Conservation (phyloP, 768 basidiomycete species). For the Lentinula edodes region DNA sequence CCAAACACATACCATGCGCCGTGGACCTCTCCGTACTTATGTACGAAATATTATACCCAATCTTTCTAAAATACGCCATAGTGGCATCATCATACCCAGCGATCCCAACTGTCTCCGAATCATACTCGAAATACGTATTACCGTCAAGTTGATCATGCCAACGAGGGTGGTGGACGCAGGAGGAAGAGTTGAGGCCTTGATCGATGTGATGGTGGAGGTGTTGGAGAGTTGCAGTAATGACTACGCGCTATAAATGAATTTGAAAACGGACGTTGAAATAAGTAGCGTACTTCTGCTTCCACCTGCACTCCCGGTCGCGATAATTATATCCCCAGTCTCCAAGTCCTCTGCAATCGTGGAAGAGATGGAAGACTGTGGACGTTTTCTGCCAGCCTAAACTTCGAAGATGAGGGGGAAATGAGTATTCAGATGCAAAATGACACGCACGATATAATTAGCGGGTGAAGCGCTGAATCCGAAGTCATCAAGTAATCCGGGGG, state of each 20-base stretch:
- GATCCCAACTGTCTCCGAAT: constrained; percentile 9
- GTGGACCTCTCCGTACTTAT: constrained; percentile 8
- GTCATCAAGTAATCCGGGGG: constrained; percentile 18
- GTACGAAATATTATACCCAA: constrained; percentile 12
- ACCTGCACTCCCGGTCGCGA: constrained; percentile 32
- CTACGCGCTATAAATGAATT: neutral
- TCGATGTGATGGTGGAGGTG: constrained; percentile 29
- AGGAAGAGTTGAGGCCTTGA: constrained; percentile 18
- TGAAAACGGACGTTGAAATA: too few relatives aligned
- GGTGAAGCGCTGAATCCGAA: constrained; percentile 33
- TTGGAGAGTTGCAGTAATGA: constrained; percentile 33
- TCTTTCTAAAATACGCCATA: constrained; percentile 10
- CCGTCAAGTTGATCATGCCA: constrained; percentile 23
- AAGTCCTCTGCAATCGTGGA: constrained; percentile 31
- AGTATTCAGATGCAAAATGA: neutral
- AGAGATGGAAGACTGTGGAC: constrained; percentile 26
- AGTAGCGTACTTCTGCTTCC: constrained; percentile 17
- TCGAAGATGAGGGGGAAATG: neutral
- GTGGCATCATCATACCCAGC: constrained; percentile 12
- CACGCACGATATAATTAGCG: constrained; percentile 24
- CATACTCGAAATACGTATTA: constrained; percentile 16
- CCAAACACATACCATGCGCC: constrained; percentile 8
- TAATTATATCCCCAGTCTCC: constrained; percentile 23
- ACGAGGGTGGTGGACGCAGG: constrained; percentile 12
- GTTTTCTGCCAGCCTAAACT: constrained; percentile 18